These are phyloP conservation scores for Aspergillus bridgeri DNA, from an alignment of 495 filamentous ascomycete genomes.

Conservation along the genomic window DNA sequence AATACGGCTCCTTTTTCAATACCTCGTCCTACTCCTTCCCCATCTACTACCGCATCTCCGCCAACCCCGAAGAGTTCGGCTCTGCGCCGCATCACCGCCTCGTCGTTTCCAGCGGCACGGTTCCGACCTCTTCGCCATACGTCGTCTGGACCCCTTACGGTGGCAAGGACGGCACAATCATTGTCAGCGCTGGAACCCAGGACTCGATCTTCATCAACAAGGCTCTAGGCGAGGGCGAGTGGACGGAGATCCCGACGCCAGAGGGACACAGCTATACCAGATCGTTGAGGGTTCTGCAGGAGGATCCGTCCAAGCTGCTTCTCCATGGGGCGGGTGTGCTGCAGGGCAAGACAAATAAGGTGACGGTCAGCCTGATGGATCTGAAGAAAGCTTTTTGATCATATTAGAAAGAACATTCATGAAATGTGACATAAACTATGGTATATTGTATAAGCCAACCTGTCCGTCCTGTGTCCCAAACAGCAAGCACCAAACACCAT, in stretches of 20 bases:
- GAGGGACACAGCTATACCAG: slow-evolving; percentile 50
- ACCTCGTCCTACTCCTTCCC: slow-evolving; percentile 46
- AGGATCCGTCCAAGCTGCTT: slow-evolving; percentile 23
- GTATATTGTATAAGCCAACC: no score
- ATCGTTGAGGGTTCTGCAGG: slow-evolving; percentile 42
- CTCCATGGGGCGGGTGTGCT: slow-evolving; percentile 31
- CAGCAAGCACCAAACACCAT: not conserved
- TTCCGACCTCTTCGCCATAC: slow-evolving; percentile 54
- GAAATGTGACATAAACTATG: not conserved
- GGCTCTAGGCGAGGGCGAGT: slow-evolving; percentile 51
- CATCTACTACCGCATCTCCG: slow-evolving; percentile 54
- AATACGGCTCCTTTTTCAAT: slow-evolving; percentile 54
- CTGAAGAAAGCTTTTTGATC: slow-evolving; percentile 14
- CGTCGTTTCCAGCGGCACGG: slow-evolving; percentile 41
- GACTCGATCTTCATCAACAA: slow-evolving; percentile 57
- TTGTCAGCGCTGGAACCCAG: slow-evolving; percentile 51
- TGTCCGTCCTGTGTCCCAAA: no score
- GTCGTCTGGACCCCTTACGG: slow-evolving; percentile 53
- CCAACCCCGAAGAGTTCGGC: slow-evolving; percentile 52
- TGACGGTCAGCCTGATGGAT: slow-evolving; percentile 34
- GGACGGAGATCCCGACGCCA: slow-evolving; percentile 50
- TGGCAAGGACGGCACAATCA: slow-evolving; percentile 54
- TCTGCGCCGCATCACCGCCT: slow-evolving; percentile 39
- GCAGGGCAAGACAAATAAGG: slow-evolving; percentile 21
- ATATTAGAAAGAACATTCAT: no score